Percentiles rank a stretch among this genome's conserved stretches.
Conservation (phyloP, 1,284 basidiomycete genomes). For the Trichosporon asahii region DNA sequence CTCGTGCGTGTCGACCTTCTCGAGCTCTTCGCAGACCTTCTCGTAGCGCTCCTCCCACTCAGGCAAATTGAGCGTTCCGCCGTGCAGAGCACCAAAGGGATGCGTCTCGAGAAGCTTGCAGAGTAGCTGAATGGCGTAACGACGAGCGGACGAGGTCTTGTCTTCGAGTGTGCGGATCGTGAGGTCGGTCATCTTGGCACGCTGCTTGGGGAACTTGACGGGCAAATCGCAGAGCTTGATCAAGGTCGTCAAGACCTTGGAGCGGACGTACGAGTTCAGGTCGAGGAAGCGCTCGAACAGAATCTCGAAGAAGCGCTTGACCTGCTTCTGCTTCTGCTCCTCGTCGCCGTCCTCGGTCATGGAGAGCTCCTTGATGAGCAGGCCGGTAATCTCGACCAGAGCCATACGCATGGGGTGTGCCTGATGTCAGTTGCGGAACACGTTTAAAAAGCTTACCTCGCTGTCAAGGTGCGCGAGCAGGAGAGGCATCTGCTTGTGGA, state of each 20-base stretch:
- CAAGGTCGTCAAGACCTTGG: constrained; percentile 77
- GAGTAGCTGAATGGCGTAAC: constrained; percentile 74
- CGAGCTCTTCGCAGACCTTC: constrained; percentile 58
- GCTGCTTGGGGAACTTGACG: constrained; percentile 81
- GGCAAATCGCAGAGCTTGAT: constrained; percentile 66
- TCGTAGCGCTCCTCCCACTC: constrained; percentile 74
- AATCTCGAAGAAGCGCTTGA: constrained; percentile 76
- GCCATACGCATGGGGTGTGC: constrained; percentile 95
- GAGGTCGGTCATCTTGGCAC: constrained; percentile 69
- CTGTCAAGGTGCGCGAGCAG: constrained; percentile 83
- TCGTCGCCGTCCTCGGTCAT: constrained; percentile 59
- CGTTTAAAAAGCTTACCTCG: constrained; percentile 61
- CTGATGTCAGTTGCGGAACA: constrained; percentile 50
- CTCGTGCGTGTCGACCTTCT: constrained; percentile 60
- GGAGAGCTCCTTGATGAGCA: constrained; percentile 73
- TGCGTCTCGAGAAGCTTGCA: constrained; percentile 79
- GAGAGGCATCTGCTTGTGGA: constrained; percentile 85
- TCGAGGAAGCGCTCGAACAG: constrained; percentile 86
- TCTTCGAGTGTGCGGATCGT: constrained; percentile 82
- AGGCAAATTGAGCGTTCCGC: constrained; percentile 69
- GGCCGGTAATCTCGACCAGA: constrained; percentile 78
- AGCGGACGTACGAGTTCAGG: constrained; percentile 83
- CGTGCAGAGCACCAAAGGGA: constrained; percentile 81
- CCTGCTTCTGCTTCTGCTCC: constrained; percentile 71
- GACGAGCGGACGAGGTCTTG: constrained; percentile 83